Evolutionary conservation across 208 protist species (phyloP).

Genomic region (Angomonas desouzai): DNA sequence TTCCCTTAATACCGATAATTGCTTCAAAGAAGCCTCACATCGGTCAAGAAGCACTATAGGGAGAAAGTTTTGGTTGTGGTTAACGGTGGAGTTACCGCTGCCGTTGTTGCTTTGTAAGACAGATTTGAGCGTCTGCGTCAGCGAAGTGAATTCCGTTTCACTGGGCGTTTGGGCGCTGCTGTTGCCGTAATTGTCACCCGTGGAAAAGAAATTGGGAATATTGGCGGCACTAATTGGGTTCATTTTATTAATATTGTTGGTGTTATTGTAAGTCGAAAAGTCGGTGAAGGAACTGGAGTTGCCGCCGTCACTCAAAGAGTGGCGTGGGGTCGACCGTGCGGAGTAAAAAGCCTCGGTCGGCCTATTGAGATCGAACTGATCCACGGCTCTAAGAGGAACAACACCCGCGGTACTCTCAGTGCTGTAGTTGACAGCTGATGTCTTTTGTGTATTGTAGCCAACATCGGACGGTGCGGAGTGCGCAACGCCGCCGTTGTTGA

Average conservation of each 20-base stretch:
- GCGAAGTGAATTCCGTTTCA: not conserved
- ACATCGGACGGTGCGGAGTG: not conserved
- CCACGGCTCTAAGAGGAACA: not conserved
- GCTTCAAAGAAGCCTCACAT: not conserved
- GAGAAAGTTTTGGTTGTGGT: not conserved
- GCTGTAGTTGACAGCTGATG: not conserved
- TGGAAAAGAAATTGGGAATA: not conserved
- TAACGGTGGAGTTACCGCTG: not conserved
- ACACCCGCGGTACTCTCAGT: not conserved
- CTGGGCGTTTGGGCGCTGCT: not conserved
- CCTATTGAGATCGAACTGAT: not conserved
- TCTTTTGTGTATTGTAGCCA: not conserved
- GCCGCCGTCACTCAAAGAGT: not conserved
- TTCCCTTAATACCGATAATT: not conserved
- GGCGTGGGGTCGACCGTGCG: not conserved
- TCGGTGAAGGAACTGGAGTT: not conserved
- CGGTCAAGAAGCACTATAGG: not conserved
- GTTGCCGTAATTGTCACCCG: not conserved
- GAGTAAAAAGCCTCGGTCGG: conserved; percentile 4
- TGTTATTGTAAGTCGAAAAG: not conserved
- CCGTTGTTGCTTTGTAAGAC: not conserved
- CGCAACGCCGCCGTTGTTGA: not conserved
- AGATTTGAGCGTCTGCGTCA: not conserved
- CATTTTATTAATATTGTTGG: not conserved
- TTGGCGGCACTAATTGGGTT: not conserved